Conservation (phyloP, 306 rosid genomes). For the Cajanus cajan region DNA sequence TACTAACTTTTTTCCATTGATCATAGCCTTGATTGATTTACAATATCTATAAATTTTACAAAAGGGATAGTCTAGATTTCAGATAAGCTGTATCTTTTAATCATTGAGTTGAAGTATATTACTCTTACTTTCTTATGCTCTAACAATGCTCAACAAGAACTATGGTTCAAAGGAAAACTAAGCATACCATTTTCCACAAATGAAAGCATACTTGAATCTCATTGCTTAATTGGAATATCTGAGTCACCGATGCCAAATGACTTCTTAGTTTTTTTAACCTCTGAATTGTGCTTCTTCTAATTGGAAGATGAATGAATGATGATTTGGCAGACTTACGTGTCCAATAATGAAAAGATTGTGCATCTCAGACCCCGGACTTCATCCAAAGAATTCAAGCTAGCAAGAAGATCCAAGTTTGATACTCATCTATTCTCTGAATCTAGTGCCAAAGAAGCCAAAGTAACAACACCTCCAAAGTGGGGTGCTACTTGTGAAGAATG, state of each 20-base stretch:
- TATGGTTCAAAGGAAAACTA: no score
- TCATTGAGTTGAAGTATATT: neutral
- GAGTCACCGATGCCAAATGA: neutral
- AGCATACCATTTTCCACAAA: no score
- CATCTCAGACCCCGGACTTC: constrained; percentile 72
- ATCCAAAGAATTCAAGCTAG: constrained; percentile 38
- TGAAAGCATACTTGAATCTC: neutral
- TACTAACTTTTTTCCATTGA: neutral
- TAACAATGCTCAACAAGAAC: no score
- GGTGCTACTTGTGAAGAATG: constrained; percentile 82
- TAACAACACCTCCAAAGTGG: constrained; percentile 45
- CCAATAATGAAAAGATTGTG: constrained; percentile 75
- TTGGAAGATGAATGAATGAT: neutral
- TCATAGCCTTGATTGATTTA: neutral
- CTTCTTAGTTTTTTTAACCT: neutral
- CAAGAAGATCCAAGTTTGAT: constrained; percentile 36
- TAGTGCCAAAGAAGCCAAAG: constrained; percentile 51
- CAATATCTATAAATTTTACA: neutral
- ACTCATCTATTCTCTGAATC: constrained; percentile 45
- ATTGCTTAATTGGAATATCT: neutral
- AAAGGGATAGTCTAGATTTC: neutral
- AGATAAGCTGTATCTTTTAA: neutral
- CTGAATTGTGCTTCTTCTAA: neutral
- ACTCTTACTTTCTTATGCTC: neutral
- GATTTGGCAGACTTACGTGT: constrained; percentile 61